Evolutionary conservation across 2,329 filamentous ascomycete genomes (phyloP).

Genomic region (Calonectria hongkongensis): DNA sequence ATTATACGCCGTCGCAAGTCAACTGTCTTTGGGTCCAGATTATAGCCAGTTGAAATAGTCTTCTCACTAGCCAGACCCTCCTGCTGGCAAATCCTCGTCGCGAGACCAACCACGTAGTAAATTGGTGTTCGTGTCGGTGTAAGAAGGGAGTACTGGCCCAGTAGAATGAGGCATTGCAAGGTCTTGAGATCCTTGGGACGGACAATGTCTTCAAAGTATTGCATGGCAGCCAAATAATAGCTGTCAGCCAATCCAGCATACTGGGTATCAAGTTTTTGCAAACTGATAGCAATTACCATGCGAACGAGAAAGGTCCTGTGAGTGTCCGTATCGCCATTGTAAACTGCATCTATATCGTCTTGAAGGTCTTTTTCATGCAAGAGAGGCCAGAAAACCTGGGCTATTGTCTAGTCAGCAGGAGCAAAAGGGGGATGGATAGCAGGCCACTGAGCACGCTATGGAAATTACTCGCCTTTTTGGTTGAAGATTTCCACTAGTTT

Average conservation of each 20-base stretch:
- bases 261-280: conserved; percentile 91
- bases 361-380: conserved; percentile 89
- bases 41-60: conserved; percentile 81
- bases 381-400: conserved; percentile 90
- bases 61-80: conserved; percentile 92
- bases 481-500: conserved; percentile 90
- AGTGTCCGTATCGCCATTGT: conserved; percentile 82
- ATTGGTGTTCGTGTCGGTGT: conserved; percentile 94
- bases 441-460: too few relatives aligned
- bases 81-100: conserved; percentile 91
- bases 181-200: conserved; percentile 93
- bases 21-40: conserved; percentile 82
- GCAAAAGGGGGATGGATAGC: background rate
- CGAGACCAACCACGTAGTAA: conserved; percentile 94
- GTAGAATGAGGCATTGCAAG: conserved; percentile 89
- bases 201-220: conserved; percentile 87
- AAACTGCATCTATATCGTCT: conserved; percentile 86
- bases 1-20: conserved; percentile 93
- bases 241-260: conserved; percentile 97
- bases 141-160: conserved; percentile 92
- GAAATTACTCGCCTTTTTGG: conserved; percentile 79
- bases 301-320: conserved; percentile 92
- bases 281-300: conserved; percentile 94
- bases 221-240: conserved; percentile 93
- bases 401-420: conserved; percentile 65